Evolutionary conservation across 1,139 yeast genomes (phyloP).

Genomic region (Saccharomyces pastorianus): DNA sequence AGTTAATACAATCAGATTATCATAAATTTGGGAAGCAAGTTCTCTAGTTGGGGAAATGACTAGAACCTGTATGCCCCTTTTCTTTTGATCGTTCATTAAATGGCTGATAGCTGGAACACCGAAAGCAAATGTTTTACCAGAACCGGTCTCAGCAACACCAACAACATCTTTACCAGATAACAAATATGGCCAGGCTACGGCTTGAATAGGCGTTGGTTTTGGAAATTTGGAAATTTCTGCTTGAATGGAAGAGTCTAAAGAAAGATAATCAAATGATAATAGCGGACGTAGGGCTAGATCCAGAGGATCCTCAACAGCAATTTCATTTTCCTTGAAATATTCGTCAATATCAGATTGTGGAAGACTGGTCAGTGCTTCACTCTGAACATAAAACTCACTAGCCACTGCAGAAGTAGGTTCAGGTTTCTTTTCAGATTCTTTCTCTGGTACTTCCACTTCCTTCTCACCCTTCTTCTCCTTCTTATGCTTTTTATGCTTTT

Average conservation of each 20-base stretch:
- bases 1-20: conserved; percentile 65
- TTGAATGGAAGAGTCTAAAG: conserved; percentile 49
- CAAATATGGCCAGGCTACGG: conserved; percentile 94
- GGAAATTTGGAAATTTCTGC: conserved; percentile 60
- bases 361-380: conserved; percentile 27
- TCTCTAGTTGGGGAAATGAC: conserved; percentile 96
- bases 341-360: conserved; percentile 51
- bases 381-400: conserved; percentile 20
- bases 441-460: conserved; percentile 13
- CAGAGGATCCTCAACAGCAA: conserved; percentile 66
- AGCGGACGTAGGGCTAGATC: conserved; percentile 54
- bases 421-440: conserved; percentile 6
- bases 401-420: conserved; percentile 1
- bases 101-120: conserved; percentile 94
- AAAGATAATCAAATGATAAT: conserved; percentile 56
- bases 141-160: conserved; percentile 98
- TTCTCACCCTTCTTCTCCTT: conserved; percentile 13
- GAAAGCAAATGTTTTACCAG: conserved; percentile 95
- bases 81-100: conserved; percentile 33
- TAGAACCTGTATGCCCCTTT: conserved; percentile 60
- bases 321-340: conserved; percentile 65
- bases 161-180: conserved; percentile 76
- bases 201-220: conserved; percentile 92
- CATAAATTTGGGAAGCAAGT: conserved; percentile 87
- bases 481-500: conserved; percentile 22